Evolutionary conservation across 768 basidiomycete species (phyloP), one percentile per base, ranked within the genome.

Genomic region (Hebeloma cylindrosporum): DNA sequence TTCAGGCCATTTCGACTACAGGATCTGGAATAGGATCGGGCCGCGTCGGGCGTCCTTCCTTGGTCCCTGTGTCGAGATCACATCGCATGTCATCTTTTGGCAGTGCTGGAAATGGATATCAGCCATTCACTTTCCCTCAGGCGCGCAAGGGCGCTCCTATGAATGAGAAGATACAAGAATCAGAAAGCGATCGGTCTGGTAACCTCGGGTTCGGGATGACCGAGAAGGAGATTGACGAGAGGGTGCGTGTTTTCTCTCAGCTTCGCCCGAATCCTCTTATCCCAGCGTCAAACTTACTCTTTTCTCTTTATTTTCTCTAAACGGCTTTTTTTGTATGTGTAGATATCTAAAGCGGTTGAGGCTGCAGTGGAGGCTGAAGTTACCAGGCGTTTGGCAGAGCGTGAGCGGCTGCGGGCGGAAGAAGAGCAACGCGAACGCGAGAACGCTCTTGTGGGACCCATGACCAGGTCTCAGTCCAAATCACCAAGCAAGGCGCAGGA

Each of bases 281-380:
- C 2, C 17, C 31, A n/a, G n/a, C n/a, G n/a, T n/a, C n/a, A n/a
- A n/a, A n/a, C n/a, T n/a, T n/a, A n/a, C n/a, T n/a, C n/a, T n/a
- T n/a, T n/a, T n/a, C n/a, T n/a, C n/a, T n/a, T n/a, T n/a, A n/a
- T n/a, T n/a, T n/a, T n/a, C n/a, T n/a, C n/a, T n/a, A n/a, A n/a
- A n/a, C n/a, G 17, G 43, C 13, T 8, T 31, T 33, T 31, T 31
- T 33, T 21, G 17, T 34, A 32, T 33, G 30, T 18, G 16, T 54
- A 86, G 86, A 88, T 90, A 43, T 79, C 83, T 35, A 78, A 71
- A 51, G 82, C 81, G 7, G 86, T 89, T 18, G 84, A 89, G 68
- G 75, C 70, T 5, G 83, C 81, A 6, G 88, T 90, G 22, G 86
- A 90, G 68, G 74, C 70, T 8, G 85, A 90, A 60, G 86, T 86